These are phyloP conservation scores for Cafeteria roenbergensis DNA, from an alignment of 108 stramenopile genomes.

Conservation along the genomic window DNA sequence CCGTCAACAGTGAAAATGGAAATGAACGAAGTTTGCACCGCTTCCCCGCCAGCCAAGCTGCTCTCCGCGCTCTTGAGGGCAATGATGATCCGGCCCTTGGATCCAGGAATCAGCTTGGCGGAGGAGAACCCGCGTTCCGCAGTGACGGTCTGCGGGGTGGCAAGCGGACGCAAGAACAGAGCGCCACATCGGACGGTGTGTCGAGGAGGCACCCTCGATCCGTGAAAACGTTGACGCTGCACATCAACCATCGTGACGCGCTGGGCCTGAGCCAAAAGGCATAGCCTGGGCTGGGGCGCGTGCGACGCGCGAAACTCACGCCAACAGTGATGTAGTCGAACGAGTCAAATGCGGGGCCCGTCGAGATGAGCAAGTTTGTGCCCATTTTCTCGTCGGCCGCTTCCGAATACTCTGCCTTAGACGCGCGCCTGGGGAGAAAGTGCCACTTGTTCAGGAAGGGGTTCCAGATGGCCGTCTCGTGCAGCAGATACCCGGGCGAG, in stretches of 20 bases:
- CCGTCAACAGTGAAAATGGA: constrained; percentile 37
- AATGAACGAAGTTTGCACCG: constrained; percentile 6
- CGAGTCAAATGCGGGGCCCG: constrained; percentile 17
- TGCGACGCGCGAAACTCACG: no score
- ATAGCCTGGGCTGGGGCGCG: no score
- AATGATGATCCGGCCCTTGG: constrained; percentile 26
- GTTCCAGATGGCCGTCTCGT: constrained; percentile 35
- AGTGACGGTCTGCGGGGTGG: no score
- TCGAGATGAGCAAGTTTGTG: constrained; percentile 30
- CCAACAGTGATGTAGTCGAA: constrained; percentile 18
- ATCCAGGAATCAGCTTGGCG: constrained; percentile 38
- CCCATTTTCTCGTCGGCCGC: constrained; percentile 35
- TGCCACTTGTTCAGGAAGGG: constrained; percentile 16
- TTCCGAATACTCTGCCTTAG: constrained; percentile 32
- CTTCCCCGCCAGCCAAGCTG: not conserved
- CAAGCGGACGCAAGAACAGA: no score
- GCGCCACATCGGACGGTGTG: no score
- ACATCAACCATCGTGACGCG: no score
- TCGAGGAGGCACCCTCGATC: no score
- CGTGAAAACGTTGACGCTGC: no score
- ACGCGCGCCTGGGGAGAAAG: constrained; percentile 36
- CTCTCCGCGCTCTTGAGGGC: constrained; percentile 41
- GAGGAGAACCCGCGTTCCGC: constrained; percentile 38
- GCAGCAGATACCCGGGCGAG: constrained; percentile 34
- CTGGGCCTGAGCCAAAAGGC: no score